Base-by-base conservation (phyloP, 78 protist species). In the Dictyostelium intermedium region DNA sequence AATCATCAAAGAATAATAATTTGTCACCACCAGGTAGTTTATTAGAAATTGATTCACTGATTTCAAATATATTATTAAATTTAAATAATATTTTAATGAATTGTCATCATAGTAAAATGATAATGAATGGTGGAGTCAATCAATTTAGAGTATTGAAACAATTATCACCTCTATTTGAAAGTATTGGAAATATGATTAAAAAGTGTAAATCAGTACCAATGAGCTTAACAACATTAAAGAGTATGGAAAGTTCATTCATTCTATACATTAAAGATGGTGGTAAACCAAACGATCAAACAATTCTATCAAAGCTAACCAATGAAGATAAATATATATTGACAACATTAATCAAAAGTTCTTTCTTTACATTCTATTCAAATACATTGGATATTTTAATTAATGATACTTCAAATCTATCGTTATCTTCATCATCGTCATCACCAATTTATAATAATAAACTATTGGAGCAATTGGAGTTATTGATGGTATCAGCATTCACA, bases 231-330 rank as follows among this genome's bases (percentile, higher is more conserved):
- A 6, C 16, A 43, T 77, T 77, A 25, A 41, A 77, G 32, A 18
- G 41, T 34, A 27, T 80, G 66, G 69, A 80, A 80, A 16, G 30
- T 8, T 47, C 45, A 45, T 82, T 82, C 10, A 25, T 23, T 23
- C 7, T 82, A 16, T 82, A 82, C 35, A 23, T 82, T 16, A 50
- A 32, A 30, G 43, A 50, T 34, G 43, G 70, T n/a, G 30, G 47
- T 11, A 82, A 82, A 82, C 86, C 86, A 45, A 77, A 14, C 18
- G 85, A 53, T 34, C 25, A 37, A 50, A 11, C 85, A 27, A 47
- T 37, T 47, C 27, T 50, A 11, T 3, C 45, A 80, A 80, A 80
- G 60, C 3, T n/a, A 35, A 78, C 45, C 14, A 20, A 23, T 11
- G 27, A 66, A 27, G 80, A 83, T 32, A 83, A 89, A 23, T 74